Evolutionary conservation across 1,139 yeast genomes (phyloP).

Genomic region (Taphrina pruni): DNA sequence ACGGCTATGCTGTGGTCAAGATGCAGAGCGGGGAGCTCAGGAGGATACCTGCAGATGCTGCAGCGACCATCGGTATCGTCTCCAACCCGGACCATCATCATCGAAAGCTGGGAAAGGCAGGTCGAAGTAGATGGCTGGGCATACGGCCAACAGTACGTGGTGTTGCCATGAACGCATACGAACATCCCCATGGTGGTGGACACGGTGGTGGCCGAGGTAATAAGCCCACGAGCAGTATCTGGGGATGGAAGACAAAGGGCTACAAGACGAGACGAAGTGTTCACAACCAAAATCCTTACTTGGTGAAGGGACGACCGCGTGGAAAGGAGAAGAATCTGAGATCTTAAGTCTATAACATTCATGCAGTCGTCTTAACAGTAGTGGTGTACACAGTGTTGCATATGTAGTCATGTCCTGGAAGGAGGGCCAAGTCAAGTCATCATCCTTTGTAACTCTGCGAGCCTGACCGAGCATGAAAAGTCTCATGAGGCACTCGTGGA

Average conservation of each 20-base stretch:
- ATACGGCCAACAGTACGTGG: conserved; percentile 96
- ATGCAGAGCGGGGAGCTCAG: conserved; percentile 94
- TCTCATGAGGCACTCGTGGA: too few relatives aligned
- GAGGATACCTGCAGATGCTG: conserved; percentile 79
- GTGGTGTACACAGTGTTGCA: neutral
- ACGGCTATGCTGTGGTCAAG: conserved; percentile 74
- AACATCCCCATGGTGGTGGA: conserved; percentile 99
- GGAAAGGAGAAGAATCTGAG: conserved; percentile 44
- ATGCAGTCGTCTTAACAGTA: neutral
- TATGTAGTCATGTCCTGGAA: neutral
- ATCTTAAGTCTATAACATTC: conserved; percentile 8
- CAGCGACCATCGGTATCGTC: conserved; percentile 93
- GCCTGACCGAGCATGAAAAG: neutral
- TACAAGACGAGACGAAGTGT: conserved; percentile 93
- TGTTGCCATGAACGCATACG: conserved; percentile 96
- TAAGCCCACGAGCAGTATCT: conserved; percentile 90
- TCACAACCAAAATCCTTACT: conserved; percentile 71
- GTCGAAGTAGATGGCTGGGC: conserved; percentile 90
- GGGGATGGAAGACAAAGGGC: conserved; percentile 92
- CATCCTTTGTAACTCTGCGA: too few relatives aligned
- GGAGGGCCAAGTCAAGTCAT: neutral
- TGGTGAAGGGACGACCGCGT: conserved; percentile 67
- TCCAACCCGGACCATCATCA: conserved; percentile 96
- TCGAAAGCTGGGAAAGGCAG: conserved; percentile 93
- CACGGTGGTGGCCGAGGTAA: conserved; percentile 98